Evolutionary conservation across 306 rosid genomes (phyloP), one percentile per base, ranked within the genome.

Genomic region (Crataegus laevigata): DNA sequence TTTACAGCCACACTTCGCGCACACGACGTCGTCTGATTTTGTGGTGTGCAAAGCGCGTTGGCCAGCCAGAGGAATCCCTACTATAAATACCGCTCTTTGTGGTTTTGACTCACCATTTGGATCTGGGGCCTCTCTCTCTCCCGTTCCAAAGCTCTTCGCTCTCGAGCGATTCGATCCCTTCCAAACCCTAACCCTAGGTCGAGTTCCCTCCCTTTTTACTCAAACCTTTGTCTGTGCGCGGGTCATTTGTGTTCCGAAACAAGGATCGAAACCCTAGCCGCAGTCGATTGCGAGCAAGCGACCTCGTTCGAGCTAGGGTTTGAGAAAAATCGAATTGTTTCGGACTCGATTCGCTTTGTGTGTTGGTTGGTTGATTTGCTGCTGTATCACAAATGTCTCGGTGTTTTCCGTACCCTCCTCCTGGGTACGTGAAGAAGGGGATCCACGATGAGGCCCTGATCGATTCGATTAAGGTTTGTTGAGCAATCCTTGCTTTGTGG

Each of bases 401-500:
- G 71, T 81, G 84, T 64, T 71, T 81, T 76, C 70, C 74, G n/a
- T 81, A 81, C 55, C 81, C 84, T 42, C 81, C 81, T 70, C 74
- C 84, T 22, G 78, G 84, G 77, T 76, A 17, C 68, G 65, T 47
- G 73, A 81, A 55, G 77, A 71, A 71, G 24, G 65, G 34, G 57
- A 76, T 81, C 77, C 26, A 3, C 57, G 77, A 76, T 66, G 84
- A 76, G 72, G 28, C 77, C 72, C 72, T 57, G 74, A 62, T 76
- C 81, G 84, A 81, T 52, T 77, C 81, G 84, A 76, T 76, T 75
- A 81, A 81, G 84, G 84, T 76, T 81, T 62, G 81, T 79, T 73
- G 83, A 74, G 83, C 75, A 15, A 73, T 66, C 74, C 25, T 40
- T 34, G 58, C 24, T 79, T 57, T 79, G 64, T 79, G 70, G 80